Conservation (phyloP, 768 basidiomycete species). For the Galerina sulciceps region DNA sequence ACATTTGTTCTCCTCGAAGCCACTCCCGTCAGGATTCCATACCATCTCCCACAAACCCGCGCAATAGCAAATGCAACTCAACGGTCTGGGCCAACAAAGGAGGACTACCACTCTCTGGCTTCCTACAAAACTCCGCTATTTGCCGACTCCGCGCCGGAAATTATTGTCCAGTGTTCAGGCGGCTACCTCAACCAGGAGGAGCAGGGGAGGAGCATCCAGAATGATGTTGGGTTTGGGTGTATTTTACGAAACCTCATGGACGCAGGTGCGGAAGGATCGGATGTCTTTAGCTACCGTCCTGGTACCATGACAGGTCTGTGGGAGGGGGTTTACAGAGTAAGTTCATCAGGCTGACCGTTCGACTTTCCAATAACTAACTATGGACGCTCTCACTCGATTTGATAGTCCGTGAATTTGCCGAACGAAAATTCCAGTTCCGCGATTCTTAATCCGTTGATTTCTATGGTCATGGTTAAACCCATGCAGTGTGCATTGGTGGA, state of each 20-base stretch:
- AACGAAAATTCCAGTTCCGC: not conserved
- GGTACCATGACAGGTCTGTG: conserved; percentile 59
- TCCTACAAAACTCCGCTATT: conserved; percentile 51
- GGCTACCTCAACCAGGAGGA: not conserved
- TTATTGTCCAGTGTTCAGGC: not conserved
- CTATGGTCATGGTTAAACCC: conserved; percentile 21
- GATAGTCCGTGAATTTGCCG: conserved; percentile 5
- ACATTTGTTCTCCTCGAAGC: conserved; percentile 57
- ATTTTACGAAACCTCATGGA: conserved; percentile 10
- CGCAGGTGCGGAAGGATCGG: not conserved
- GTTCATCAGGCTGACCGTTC: conserved; percentile 9
- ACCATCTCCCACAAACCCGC: conserved; percentile 55
- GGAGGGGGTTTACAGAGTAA: conserved; percentile 66
- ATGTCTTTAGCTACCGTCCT: conserved; percentile 32
- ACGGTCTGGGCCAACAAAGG: conserved; percentile 55
- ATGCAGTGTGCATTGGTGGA: conserved; percentile 28
- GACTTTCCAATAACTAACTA: not conserved
- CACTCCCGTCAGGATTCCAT: conserved; percentile 45
- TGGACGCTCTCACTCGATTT: not conserved
- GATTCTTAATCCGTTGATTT: not conserved
- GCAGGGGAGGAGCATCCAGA: conserved; percentile 29
- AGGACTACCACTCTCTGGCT: conserved; percentile 51
- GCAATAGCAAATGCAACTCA: conserved; percentile 46
- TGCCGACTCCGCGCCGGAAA: conserved; percentile 23
- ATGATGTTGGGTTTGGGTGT: conserved; percentile 30